Conservation (phyloP, 306 rosid species). For the Rosa lucieae region DNA sequence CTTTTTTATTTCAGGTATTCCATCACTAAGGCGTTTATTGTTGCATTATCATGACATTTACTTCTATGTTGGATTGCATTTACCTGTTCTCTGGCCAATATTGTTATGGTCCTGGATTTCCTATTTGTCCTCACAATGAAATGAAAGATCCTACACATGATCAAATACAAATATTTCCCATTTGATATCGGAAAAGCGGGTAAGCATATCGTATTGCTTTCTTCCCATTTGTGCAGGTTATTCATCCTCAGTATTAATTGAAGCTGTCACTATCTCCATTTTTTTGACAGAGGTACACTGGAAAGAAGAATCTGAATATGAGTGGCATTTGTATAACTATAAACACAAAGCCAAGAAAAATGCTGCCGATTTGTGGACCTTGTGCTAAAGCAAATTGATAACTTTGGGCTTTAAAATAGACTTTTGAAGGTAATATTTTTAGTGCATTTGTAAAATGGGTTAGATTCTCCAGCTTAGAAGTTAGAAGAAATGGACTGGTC, state of each 20-base stretch:
- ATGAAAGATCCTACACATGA: conserved; percentile 69
- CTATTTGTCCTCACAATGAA: conserved; percentile 68
- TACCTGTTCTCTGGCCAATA: conserved; percentile 72
- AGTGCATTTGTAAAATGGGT: background rate
- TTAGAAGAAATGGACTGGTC: background rate
- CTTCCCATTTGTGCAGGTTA: background rate
- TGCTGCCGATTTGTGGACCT: background rate
- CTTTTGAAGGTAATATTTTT: background rate
- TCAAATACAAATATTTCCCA: conserved; percentile 61
- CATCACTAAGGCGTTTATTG: conserved; percentile 57
- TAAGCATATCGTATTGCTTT: conserved; percentile 9
- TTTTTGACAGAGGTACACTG: conserved; percentile 8
- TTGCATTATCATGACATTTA: conserved; percentile 61
- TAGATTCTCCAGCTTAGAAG: conserved; percentile 7
- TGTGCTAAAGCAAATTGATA: background rate
- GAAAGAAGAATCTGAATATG: conserved; percentile 5
- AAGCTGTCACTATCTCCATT: background rate
- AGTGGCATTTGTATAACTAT: background rate
- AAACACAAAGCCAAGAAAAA: background rate
- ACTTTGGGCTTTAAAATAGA: background rate
- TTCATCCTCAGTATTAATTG: background rate
- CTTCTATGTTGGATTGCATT: conserved; percentile 48
- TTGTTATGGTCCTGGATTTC: conserved; percentile 61
- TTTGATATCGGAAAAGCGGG: conserved; percentile 60
- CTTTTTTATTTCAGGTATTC: conserved; percentile 30